phyloP scores from a whole-genome alignment of 805 yeast species.

The Ogataea pignaliae region DNA sequence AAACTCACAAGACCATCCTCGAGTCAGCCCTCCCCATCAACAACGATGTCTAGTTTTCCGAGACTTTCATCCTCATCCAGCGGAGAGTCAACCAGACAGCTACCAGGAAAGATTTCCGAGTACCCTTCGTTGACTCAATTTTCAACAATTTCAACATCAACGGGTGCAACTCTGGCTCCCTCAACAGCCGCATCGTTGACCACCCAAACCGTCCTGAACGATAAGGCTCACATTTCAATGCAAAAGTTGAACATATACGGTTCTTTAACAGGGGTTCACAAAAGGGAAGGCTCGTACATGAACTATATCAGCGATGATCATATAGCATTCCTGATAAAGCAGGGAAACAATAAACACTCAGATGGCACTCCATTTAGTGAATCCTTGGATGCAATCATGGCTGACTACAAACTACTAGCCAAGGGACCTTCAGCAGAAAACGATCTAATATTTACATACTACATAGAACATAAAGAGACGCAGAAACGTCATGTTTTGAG shows the following conservation, averaged over 20 bases:
- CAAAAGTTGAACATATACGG: neutral
- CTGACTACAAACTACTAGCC: conserved; percentile 13
- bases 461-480: conserved; percentile 8
- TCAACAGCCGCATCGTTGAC: too few species aligned
- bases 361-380: neutral
- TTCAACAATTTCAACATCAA: too few species aligned
- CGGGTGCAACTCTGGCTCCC: too few species aligned
- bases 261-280: neutral
- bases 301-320: conserved; percentile 4
- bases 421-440: conserved; percentile 6
- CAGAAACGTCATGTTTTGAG: conserved; percentile 4
- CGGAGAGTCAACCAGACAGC: too few species aligned
- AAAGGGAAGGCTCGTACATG: neutral
- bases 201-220: neutral
- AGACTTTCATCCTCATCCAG: too few species aligned
- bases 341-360: neutral
- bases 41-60: too few species aligned
- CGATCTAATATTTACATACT: conserved; percentile 6
- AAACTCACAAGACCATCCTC: too few species aligned
- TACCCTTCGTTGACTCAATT: too few species aligned
- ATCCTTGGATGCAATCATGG: conserved; percentile 3
- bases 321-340: conserved; percentile 4
- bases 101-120: too few species aligned
- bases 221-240: neutral
- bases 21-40: too few species aligned